Conservation (phyloP, 192 early-diverging fungal genomes). For the Coemansia sp. region DNA sequence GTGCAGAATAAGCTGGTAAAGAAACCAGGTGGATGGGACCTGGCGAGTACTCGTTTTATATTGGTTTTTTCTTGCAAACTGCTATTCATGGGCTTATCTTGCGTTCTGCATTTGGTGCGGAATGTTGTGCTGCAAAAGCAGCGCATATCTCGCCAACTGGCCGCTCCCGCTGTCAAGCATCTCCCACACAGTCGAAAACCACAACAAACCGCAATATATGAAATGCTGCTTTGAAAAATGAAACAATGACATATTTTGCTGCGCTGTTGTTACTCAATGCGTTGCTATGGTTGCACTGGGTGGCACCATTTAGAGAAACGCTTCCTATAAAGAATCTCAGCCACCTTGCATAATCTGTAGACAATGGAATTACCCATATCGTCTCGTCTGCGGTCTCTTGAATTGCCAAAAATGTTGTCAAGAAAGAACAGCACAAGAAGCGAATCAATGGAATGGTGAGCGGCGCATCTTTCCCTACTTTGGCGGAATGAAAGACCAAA, state of each 20-base stretch:
- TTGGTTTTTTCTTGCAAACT: neutral
- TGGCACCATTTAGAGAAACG: neutral
- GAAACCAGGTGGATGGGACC: neutral
- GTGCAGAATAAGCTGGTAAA: constrained; percentile 15
- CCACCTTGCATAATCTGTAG: constrained; percentile 4
- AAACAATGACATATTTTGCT: constrained; percentile 1
- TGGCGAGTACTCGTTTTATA: neutral
- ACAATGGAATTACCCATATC: neutral
- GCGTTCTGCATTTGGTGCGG: no score
- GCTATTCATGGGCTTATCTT: neutral
- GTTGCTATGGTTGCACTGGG: neutral
- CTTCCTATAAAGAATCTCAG: neutral
- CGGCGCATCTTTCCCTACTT: neutral
- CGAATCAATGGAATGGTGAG: neutral
- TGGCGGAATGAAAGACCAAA: neutral
- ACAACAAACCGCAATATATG: constrained; percentile 3
- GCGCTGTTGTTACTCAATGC: neutral
- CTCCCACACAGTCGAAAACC: constrained; percentile 2
- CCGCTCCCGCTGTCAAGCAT: no score
- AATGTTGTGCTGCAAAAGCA: no score
- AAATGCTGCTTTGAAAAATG: neutral
- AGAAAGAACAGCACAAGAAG: neutral
- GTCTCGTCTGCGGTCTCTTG: neutral
- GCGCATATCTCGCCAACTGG: no score
- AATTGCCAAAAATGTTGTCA: neutral